Base-by-base conservation (phyloP, 306 rosid genomes). In the Begonia fuchsioides region DNA sequence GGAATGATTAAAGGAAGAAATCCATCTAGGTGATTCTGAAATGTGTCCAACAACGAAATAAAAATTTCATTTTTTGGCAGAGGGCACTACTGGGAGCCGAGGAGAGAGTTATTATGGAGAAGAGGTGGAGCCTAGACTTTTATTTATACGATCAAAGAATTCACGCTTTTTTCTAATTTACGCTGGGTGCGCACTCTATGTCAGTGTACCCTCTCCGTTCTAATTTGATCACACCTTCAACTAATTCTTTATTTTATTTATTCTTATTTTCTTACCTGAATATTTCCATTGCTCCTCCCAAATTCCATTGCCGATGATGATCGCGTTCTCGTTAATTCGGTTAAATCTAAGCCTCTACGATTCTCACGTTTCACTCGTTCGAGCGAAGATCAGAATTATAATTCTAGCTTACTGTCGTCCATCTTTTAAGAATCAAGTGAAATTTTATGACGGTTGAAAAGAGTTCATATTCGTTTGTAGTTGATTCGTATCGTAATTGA, bases 11-110 rank as follows among this genome's bases (percentile, higher is more conserved):
- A 78, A 81, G 81, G 52, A 12, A 50, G 75, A 75, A 71, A 68
- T 80, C 35, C 80, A 78, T 85, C 81, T 73, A 81, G 78, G 79
- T 64, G 71, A 85, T 75, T 80, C 84, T 85, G 68, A 85, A 73
- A 77, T 73, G 35, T 71, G 79, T 78, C 92, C 76, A 70, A 26
- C 35, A 26, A 26, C 59, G 50, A 64, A 75, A 73, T 55, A 54
- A 53, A 39, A 52, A n/a, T 32, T 9, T 50, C n/a, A n/a, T 56
- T 75, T 65, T 80, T 74, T 77, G 55, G 59, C 35, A 70, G 76
- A 77, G 94, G 56, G 70, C 70, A 77, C 87, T 69, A 76, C 70
- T 43, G 39, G 69, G 72, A n/a, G n/a, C n/a, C n/a, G n/a, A n/a
- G n/a, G n/a, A 72, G 44, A 61, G 75, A 71, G 67, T 69, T 63